Base-by-base conservation (phyloP, 2,329 filamentous ascomycete species). In the Aureobasidium mangrovei region DNA sequence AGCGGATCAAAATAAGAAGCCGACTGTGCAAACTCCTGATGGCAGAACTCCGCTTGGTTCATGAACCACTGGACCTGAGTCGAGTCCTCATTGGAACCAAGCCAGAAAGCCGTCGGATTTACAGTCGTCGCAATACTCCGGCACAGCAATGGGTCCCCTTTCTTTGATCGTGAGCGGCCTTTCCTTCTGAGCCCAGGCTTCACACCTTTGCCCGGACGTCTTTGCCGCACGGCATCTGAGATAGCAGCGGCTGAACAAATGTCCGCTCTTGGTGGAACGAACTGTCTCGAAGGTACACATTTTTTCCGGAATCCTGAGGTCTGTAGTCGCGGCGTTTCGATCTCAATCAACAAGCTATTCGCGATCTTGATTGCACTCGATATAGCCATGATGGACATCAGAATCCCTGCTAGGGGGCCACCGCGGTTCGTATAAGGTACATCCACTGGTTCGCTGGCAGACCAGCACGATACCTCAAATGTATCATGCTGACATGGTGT, bases 71-170 rank as follows among this genome's bases (percentile, higher is more conserved):
- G 8, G 7, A 5, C n/a, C 18, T 6, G 3, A 27, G 18, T 18
- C 18, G 18, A 6, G 7, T 7, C 2, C 4, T 0, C 2, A 5
- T 35, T 24, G 43, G 40, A 52, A 52, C 48, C 48, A 52, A 26
- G 48, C 32, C 31, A 52, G 32, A n/a, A 52, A 52, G 12, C 48
- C 48, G 36, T 52, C 48, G 9, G 38, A 35, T 33, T 43, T 52
- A 29, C 48, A 52, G 18, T 12, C 12, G 10, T 52, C 40, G 18
- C 48, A 52, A 36, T 43, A 52, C 3, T 52, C 48, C 26, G 24
- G 29, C 26, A 52, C 12, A n/a, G 40, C 48, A 4, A 52, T 43
- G 4, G 48, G 48, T 24, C 48, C 39, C 32, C 48, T 28, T 4
- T 43, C 48, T 24, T 52, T 52, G n/a, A 52, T 10, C 12, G 27